These are phyloP conservation scores for Syncephalastrum sp. DNA, from an alignment of 371 early-diverging fungal species.

Conservation along the genomic window DNA sequence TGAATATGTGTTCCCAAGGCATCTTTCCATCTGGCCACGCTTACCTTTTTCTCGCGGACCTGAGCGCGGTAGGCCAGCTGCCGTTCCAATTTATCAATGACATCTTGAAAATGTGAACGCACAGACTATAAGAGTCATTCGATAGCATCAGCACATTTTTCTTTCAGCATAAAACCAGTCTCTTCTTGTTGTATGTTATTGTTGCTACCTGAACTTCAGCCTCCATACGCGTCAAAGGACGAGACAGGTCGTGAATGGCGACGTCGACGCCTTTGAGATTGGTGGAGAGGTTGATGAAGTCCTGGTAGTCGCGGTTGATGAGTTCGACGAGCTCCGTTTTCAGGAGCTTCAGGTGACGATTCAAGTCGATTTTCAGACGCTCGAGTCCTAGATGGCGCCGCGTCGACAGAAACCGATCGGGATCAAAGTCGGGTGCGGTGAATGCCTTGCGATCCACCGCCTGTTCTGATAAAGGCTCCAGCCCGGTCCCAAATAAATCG, in stretches of 20 bases:
- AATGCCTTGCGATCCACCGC: slow-evolving; percentile 57
- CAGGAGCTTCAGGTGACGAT: slow-evolving; percentile 55
- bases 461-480: slow-evolving; percentile 38
- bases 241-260: slow-evolving; percentile 60
- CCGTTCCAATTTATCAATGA: slow-evolving; percentile 55
- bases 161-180: too few species aligned
- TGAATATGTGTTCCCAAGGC: not conserved
- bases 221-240: slow-evolving; percentile 61
- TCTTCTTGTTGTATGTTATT: too few species aligned
- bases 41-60: slow-evolving; percentile 70
- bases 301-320: slow-evolving; percentile 80
- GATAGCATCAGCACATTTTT: not conserved
- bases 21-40: not conserved
- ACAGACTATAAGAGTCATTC: slow-evolving; percentile 32
- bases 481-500: slow-evolving; percentile 16
- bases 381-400: slow-evolving; percentile 69
- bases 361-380: slow-evolving; percentile 65
- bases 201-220: slow-evolving; percentile 57
- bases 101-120: slow-evolving; percentile 48
- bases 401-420: slow-evolving; percentile 64
- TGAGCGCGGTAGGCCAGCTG: slow-evolving; percentile 62
- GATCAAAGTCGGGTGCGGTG: slow-evolving; percentile 50
- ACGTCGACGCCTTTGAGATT: slow-evolving; percentile 78
- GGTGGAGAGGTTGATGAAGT: slow-evolving; percentile 78
- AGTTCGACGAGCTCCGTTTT: slow-evolving; percentile 79